Evolutionary conservation across 108 stramenopile genomes (phyloP), one percentile per base, ranked within the genome.

Genomic region (Conticribra weissflogii): DNA sequence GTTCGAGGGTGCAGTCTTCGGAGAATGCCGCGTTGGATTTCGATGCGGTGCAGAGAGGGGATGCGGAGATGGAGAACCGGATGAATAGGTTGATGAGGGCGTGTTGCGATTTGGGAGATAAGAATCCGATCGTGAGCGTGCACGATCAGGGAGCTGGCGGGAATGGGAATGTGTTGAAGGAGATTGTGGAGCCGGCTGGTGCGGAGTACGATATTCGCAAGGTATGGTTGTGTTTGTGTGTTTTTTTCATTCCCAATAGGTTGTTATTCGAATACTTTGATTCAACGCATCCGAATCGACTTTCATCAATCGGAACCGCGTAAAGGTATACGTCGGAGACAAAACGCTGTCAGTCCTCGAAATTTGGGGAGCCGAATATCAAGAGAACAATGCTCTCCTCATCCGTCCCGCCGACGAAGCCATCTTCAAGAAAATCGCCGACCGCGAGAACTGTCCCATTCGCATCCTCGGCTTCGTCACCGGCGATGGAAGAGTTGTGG

Each of bases 361-460:
- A 85, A 94, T 99, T 17, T 99, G 98, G 98, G 98, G 98, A 28
- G 96, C 98, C 27, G 98, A 99, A 86, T 99, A 97, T 79, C 98
- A 99, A 89, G 98, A 99, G 83, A 98, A 98, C 83, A 97, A 98
- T 59, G 98, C 95, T 17, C 82, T 99, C 28, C 88, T 99, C 25
- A 92, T 98, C 68, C 79, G 82, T 31, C 78, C 91, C 19, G 75
- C 81, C 54, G 84, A 90, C 74, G 62, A 70, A 58, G 88, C 84
- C n/a, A 19, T 94, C 54, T 89, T 99, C 60, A 71, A 86, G 61
- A 83, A 68, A 45, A 86, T 99, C 60, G 97, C 96, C 9, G 80
- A 84, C 25, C 89, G 98, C 22, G 98, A 99, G 86, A 95, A 97
- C 60, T 98, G 98, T 63, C 96, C 96, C 7, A 76, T 94, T 23